Evolutionary conservation across 2,329 filamentous ascomycete species (phyloP).

Genomic region (Paecilomyces niveus): DNA sequence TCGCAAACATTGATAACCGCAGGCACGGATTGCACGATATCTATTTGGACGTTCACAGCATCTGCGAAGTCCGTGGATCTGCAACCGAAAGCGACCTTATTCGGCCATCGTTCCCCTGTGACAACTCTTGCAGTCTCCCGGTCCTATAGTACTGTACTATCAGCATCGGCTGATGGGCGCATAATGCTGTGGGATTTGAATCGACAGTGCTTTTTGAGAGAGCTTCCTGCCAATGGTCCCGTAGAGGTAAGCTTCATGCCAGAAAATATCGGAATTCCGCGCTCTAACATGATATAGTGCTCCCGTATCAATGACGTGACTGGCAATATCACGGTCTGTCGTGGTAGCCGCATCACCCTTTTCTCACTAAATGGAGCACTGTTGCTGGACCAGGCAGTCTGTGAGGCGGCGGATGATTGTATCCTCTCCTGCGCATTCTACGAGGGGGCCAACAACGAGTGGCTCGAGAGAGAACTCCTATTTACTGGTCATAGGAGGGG

Average conservation of each 20-base stretch:
- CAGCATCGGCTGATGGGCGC: conserved; percentile 72
- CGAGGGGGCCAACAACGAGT: conserved; percentile 83
- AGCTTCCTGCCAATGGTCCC: conserved; percentile 53
- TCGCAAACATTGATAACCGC: conserved; percentile 86
- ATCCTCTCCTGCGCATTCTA: conserved; percentile 85
- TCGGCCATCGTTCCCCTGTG: conserved; percentile 82
- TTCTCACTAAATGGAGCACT: conserved; percentile 85
- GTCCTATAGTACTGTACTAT: conserved; percentile 81
- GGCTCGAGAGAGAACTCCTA: conserved; percentile 76
- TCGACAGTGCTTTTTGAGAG: conserved; percentile 75
- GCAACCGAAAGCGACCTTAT: conserved; percentile 69
- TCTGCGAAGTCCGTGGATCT: conserved; percentile 68
- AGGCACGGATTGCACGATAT: conserved; percentile 85
- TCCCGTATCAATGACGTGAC: conserved; percentile 84
- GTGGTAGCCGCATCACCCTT: conserved; percentile 64
- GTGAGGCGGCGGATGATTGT: conserved; percentile 63
- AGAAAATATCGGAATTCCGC: neutral
- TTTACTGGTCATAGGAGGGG: conserved; percentile 85
- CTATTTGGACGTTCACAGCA: conserved; percentile 67
- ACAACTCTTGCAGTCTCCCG: conserved; percentile 77
- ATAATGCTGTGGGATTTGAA: conserved; percentile 94
- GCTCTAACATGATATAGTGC: conserved; percentile 50
- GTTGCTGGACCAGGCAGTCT: conserved; percentile 75
- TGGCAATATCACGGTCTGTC: conserved; percentile 81
- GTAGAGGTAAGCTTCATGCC: conserved; percentile 33